Base-by-base conservation (phyloP, 495 filamentous ascomycete species). In the Pseudomonodictys pantanalensis region DNA sequence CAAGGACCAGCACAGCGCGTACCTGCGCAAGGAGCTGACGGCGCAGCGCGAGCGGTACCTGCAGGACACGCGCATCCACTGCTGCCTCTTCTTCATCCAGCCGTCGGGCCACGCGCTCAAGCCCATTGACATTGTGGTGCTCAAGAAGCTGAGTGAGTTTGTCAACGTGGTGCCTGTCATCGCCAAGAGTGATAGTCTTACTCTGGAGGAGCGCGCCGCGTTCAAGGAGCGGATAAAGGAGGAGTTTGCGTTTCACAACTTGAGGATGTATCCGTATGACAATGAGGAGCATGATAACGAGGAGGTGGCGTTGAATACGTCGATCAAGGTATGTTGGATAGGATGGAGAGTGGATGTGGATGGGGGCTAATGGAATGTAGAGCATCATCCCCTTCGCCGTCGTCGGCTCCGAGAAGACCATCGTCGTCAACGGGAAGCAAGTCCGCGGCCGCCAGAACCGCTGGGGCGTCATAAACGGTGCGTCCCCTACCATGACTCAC, bases 1-100 rank as follows among this genome's bases (percentile, higher is more conserved):
- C 82, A 99, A 99, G 81, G 95, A 99, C 77, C 93, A 99, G 79
- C 95, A 99, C 80, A 95, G 90, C n/a, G 91, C 95, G 67, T 99
- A 96, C 78, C 89, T 99, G 47, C 88, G 95, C 74, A 99, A 99
- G 81, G 93, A 99, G 72, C 91, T 99, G 66, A 97, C 93, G n/a
- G 93, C 93, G 64, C 95, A 99, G 81, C 89, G 93, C 75, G 93
- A 99, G 75, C 89, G 93, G 65, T 97, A 99, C 73, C 96, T 99
- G 65, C 92, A 96, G 78, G 93, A 99, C 75, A 97, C 93, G 65
- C 88, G 93, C 59, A 96, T 99, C 67, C 93, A 99, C 81, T 97
- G 93, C 85, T 99, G 93, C 76, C 79, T 99, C 54, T 99, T 97
- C 83, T 99, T 99, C 84, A 99, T 99, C 71, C 92, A 96, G 75